These are phyloP conservation scores for Lotus japonicus DNA, from an alignment of 306 rosid genomes.

Conservation along the genomic window DNA sequence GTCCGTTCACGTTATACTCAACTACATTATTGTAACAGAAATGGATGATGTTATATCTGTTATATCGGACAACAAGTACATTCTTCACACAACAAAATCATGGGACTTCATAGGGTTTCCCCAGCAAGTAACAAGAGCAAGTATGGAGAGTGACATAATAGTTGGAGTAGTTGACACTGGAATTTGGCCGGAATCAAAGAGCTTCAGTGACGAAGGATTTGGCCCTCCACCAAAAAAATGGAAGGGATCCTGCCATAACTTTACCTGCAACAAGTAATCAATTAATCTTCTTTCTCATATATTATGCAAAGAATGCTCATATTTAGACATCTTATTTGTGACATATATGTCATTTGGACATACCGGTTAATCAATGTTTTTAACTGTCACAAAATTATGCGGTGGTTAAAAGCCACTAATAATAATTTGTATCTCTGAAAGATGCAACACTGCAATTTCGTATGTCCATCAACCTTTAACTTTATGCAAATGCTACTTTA, in stretches of 20 bases:
- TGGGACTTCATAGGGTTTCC: conserved; percentile 45
- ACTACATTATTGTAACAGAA: conserved; percentile 1
- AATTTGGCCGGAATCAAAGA: conserved; percentile 39
- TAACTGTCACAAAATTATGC: too few species aligned
- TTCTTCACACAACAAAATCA: conserved; percentile 33
- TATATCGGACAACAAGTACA: background rate
- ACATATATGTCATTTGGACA: too few species aligned
- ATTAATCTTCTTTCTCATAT: background rate
- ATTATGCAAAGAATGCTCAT: too few species aligned
- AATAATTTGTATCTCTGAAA: too few species aligned
- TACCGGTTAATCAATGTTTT: too few species aligned
- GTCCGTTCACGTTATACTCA: too few species aligned
- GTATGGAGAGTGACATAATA: conserved; percentile 20
- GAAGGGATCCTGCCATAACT: conserved; percentile 38
- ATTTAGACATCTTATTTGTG: too few species aligned
- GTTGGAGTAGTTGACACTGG: conserved; percentile 36
- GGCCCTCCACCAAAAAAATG: conserved; percentile 45
- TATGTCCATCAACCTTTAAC: too few species aligned
- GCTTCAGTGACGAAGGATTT: conserved; percentile 36
- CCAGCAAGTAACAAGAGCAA: background rate
- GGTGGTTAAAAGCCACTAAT: too few species aligned
- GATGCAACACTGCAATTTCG: too few species aligned
- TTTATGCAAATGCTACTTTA: too few species aligned
- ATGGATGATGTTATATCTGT: conserved; percentile 33
- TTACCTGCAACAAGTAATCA: conserved; percentile 44